Conservation (phyloP, 2,329 filamentous ascomycete genomes). For the Orbilia quercus region DNA sequence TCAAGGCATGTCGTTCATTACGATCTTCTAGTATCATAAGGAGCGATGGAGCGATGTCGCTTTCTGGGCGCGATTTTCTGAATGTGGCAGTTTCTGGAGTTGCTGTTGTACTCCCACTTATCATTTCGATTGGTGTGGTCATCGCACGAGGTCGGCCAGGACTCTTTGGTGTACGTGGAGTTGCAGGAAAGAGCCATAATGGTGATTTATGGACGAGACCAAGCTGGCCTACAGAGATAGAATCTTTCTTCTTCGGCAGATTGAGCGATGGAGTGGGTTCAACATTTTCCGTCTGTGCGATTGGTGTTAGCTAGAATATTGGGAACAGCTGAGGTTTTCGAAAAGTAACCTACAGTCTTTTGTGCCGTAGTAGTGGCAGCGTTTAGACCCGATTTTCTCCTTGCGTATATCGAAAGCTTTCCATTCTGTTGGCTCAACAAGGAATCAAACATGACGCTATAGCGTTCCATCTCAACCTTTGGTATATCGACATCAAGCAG, state of each 20-base stretch:
- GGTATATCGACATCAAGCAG: slow-evolving; percentile 81
- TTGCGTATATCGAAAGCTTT: slow-evolving; percentile 50
- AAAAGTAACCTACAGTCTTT: slow-evolving; percentile 55
- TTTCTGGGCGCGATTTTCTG: slow-evolving; percentile 45
- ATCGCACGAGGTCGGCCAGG: slow-evolving; percentile 49
- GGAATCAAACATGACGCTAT: slow-evolving; percentile 90
- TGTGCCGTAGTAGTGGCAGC: slow-evolving; percentile 26
- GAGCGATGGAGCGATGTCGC: slow-evolving; percentile 51
- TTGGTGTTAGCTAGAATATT: neutral
- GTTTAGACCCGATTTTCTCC: slow-evolving; percentile 43
- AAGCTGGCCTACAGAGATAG: slow-evolving; percentile 32
- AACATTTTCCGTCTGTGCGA: slow-evolving; percentile 54
- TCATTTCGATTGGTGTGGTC: slow-evolving; percentile 44
- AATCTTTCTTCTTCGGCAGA: slow-evolving; percentile 56
- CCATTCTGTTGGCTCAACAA: slow-evolving; percentile 68
- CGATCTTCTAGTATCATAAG: slow-evolving; percentile 54
- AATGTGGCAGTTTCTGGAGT: slow-evolving; percentile 32
- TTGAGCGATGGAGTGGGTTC: slow-evolving; percentile 57
- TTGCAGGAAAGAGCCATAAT: slow-evolving; percentile 50
- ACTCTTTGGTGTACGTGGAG: slow-evolving; percentile 52
- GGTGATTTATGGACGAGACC: slow-evolving; percentile 50
- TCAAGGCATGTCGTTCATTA: slow-evolving; percentile 25
- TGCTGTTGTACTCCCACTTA: neutral
- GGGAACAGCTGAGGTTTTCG: slow-evolving; percentile 1
- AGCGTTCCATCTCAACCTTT: slow-evolving; percentile 81